These are phyloP conservation scores for Aspergillus pseudotamarii DNA, from an alignment of 2,329 filamentous ascomycete species.

Conservation along the genomic window DNA sequence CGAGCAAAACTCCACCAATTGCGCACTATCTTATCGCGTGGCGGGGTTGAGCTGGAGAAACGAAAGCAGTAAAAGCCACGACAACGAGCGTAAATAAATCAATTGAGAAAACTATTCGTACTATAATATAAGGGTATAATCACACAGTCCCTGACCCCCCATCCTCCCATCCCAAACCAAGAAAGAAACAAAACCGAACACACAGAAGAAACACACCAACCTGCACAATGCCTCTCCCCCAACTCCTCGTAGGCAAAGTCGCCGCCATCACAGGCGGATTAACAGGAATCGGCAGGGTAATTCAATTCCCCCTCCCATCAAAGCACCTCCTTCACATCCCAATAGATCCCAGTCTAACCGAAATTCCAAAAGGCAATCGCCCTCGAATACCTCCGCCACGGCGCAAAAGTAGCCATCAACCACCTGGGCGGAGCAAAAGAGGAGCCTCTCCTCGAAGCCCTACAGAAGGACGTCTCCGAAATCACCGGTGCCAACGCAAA, in stretches of 20 bases:
- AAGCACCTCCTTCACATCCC: background rate
- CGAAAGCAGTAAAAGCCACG: background rate
- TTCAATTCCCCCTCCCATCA: background rate
- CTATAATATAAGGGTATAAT: background rate
- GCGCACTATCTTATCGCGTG: conserved; percentile 22
- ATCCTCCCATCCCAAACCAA: background rate
- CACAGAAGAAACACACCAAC: background rate
- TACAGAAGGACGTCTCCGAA: conserved; percentile 35
- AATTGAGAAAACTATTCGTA: background rate
- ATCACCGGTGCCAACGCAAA: conserved; percentile 28
- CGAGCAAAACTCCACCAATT: conserved; percentile 25
- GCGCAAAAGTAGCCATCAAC: conserved; percentile 78
- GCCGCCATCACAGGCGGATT: conserved; percentile 86
- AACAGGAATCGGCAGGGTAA: conserved; percentile 75
- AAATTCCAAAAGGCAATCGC: conserved; percentile 63
- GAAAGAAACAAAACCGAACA: background rate
- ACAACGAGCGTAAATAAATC: background rate
- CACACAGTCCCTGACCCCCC: background rate
- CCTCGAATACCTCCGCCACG: conserved; percentile 75
- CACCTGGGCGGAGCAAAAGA: conserved; percentile 61
- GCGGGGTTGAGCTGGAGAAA: conserved; percentile 11
- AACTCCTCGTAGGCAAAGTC: conserved; percentile 71
- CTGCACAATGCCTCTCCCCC: conserved; percentile 34
- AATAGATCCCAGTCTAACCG: background rate
- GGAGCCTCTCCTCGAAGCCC: conserved; percentile 30